Base-by-base conservation (phyloP, 2,329 filamentous ascomycete species). In the Coleophoma eucalyptorum region DNA sequence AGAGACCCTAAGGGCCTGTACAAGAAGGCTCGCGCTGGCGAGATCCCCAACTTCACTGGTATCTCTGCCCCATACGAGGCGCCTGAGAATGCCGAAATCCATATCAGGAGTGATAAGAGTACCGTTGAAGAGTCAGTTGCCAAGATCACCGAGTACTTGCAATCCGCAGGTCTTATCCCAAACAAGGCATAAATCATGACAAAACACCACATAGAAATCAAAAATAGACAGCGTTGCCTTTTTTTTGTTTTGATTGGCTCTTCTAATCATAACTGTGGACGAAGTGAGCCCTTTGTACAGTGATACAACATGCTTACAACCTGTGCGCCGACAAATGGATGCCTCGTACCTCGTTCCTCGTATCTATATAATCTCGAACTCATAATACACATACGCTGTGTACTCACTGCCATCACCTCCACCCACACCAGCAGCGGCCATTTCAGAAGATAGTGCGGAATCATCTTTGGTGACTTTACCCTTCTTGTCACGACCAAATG, bases 41-140 rank as follows among this genome's bases (percentile, higher is more conserved):
- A 95, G 70, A 97, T 97, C 72, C 94, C 95, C 72, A 90, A 97
- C 61, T 99, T 99, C 69, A 99, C 94, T 1, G 94, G 94, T 50
- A 90, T 97, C 64, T 92, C 87, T 59, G 91, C 93, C 31, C 94
- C 94, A 2, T 99, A 99, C 69, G 94, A 99, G 80, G 89, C 84
- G 55, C 94, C 94, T 5, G 76, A 86, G 68, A 83, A 84, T 52
- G 82, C 94, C 1, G 94, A 99, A 77, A 88, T 99, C 60, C 86
- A 87, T 60, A 89, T 99, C 67, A 80, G 83, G 72, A 95, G 89
- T 43, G 83, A 90, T 65, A 79, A 93, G 76, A 82, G 84, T 65
- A 87, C 83, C 15, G 89, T 97, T 3, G 89, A 96, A 78, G 90
- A 97, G 66, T 91, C 89, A 50, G 93, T 97, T 11, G 80, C 76